phyloP scores from a whole-genome alignment of 106 monocot species.

The Acorus calamus region DNA sequence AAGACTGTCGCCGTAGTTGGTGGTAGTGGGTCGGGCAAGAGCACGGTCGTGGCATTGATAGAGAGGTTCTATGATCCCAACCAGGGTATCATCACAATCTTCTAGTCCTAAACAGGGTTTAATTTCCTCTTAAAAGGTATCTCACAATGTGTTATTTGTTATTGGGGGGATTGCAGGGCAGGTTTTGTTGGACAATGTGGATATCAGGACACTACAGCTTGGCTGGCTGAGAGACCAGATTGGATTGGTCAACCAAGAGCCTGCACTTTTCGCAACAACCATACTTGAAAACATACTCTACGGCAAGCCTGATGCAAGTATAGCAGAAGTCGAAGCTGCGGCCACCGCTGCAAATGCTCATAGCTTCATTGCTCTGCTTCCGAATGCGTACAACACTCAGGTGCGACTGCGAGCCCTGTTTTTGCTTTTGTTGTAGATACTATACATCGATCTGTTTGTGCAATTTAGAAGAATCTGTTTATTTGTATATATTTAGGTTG shows the following conservation, averaged over 20 bases:
- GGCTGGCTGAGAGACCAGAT: constrained; percentile 94
- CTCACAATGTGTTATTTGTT: no score
- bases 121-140: neutral
- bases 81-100: constrained; percentile 42
- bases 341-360: constrained; percentile 93
- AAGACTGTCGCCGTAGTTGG: constrained; percentile 94
- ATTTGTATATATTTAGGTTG: constrained; percentile 35
- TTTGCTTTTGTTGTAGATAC: neutral
- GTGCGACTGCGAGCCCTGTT: constrained; percentile 20
- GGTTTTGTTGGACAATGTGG: constrained; percentile 86
- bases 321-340: constrained; percentile 87
- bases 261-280: constrained; percentile 89
- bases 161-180: constrained; percentile 45
- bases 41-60: constrained; percentile 84
- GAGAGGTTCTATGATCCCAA: constrained; percentile 99
- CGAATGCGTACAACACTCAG: constrained; percentile 90
- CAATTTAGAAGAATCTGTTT: no score
- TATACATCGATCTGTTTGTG: no score
- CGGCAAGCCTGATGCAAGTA: constrained; percentile 84
- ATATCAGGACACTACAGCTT: constrained; percentile 76
- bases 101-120: neutral
- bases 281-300: constrained; percentile 95
- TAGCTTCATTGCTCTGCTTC: constrained; percentile 89
- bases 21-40: constrained; percentile 96
- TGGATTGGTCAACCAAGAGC: constrained; percentile 97